A percentile compares a stretch with the other conserved stretches of the same genome.
phyloP scores from a whole-genome alignment of 257 asterid genomes.

The Knoxia roxburghii region DNA sequence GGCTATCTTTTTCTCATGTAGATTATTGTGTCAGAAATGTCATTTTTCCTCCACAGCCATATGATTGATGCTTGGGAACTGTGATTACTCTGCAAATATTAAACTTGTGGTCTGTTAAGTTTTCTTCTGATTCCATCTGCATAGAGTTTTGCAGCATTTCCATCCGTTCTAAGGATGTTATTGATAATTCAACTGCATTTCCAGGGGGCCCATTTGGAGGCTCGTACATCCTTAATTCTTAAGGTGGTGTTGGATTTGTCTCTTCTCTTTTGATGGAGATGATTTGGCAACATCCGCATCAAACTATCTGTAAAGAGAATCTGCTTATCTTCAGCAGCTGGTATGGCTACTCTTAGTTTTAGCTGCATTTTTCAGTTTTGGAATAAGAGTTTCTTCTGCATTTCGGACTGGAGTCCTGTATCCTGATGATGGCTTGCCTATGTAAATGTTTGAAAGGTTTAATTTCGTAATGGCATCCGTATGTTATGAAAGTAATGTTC shows the following conservation, averaged over 20 bases:
- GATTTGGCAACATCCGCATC: conserved; percentile 15
- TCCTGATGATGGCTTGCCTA: too few relatives aligned
- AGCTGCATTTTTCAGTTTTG: conserved; percentile 9
- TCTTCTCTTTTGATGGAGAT: conserved; percentile 21
- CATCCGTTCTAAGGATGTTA: conserved; percentile 12
- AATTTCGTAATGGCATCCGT: background rate
- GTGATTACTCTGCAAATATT: background rate
- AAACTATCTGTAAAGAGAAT: conserved; percentile 10
- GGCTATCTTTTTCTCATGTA: background rate
- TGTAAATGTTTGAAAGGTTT: too few relatives aligned
- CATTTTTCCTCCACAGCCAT: background rate
- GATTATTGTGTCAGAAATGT: conserved; percentile 4
- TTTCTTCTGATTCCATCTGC: conserved; percentile 4
- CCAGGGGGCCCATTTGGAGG: conserved; percentile 30
- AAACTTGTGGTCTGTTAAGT: background rate
- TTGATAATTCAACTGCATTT: conserved; percentile 24
- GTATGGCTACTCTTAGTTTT: conserved; percentile 6
- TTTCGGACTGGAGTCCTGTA: too few relatives aligned
- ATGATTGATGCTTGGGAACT: conserved; percentile 4
- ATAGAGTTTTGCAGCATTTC: conserved; percentile 15
- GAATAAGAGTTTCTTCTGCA: background rate
- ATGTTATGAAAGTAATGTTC: background rate
- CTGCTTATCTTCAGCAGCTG: conserved; percentile 8
- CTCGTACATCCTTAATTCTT: conserved; percentile 15
- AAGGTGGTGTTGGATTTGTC: conserved; percentile 27